Conservation (phyloP, 1,139 yeast species). For the Blastobotrys proliferans region DNA sequence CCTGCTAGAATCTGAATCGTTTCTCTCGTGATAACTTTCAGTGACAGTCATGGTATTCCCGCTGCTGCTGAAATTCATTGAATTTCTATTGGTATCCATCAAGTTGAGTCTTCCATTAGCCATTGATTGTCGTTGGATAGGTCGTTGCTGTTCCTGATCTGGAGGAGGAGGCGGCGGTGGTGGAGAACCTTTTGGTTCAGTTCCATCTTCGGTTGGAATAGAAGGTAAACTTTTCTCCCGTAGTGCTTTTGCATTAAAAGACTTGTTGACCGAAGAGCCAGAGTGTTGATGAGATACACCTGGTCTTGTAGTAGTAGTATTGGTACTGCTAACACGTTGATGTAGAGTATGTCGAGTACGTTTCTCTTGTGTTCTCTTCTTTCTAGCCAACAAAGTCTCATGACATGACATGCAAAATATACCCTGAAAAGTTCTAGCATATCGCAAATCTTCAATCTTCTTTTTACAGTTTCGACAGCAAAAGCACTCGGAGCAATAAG, state of each 20-base stretch:
- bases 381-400: constrained; percentile 71
- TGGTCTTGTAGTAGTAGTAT: background rate
- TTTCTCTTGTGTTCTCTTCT: constrained; percentile 25
- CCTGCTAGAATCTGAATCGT: constrained; percentile 11
- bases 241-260: constrained; percentile 2
- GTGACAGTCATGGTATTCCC: constrained; percentile 3
- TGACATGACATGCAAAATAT: constrained; percentile 92
- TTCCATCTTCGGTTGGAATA: constrained; percentile 19
- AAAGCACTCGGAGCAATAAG: constrained; percentile 89
- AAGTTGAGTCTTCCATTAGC: too few relatives aligned
- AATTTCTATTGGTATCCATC: background rate
- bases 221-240: constrained; percentile 30
- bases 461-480: constrained; percentile 86
- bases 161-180: background rate
- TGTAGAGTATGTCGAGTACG: constrained; percentile 4
- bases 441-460: constrained; percentile 82
- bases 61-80: background rate
- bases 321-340: constrained; percentile 3
- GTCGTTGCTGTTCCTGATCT: background rate
- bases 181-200: background rate
- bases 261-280: constrained; percentile 4
- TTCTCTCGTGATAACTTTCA: constrained; percentile 10
- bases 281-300: constrained; percentile 2
- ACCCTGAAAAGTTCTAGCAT: constrained; percentile 93
- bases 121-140: background rate